Evolutionary conservation across 176 grass and related monocot genomes (phyloP), one percentile per base, ranked within the genome.

Genomic region (sorghum (Sorghum bicolor)): DNA sequence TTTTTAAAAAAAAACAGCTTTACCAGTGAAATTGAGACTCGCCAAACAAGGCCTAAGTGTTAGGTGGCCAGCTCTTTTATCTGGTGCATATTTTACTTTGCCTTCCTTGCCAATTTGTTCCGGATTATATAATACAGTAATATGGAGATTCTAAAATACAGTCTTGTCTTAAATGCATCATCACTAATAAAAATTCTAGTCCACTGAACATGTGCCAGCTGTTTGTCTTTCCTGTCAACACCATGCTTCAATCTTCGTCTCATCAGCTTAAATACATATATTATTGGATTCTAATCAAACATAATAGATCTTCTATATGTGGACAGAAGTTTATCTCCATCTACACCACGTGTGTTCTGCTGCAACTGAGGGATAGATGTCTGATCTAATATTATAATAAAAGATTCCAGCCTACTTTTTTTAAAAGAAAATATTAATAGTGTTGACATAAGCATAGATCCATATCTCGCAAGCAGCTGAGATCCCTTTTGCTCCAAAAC

Each of bases 331-430:
- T 57, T 45, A 48, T 15, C 65, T 28, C 63, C 20, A 33, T 45
- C 67, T 24, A 13, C 8, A 70, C 29, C 45, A 79, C 40, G 48
- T 70, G 25, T 58, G 60, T 37, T 58, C 2, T 68, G 43, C 53
- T 30, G 14, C n/a, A 70, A 43, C 6, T 0, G 40, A 58, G 44
- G 70, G 68, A 82, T 16, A 7, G 4, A 64, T 77, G 29, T 48
- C 71, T 53, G 43, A 5, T n/a, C n/a, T n/a, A n/a, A n/a, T n/a
- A n/a, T 81, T 77, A 48, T 78, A 38, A 34, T 41, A 66, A 57
- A 65, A 86, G 44, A 4, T 87, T 65, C 22, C 45, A 15, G 5
- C 33, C 41, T 80, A 32, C 10, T 2, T 68, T 50, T 38, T 40
- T 17, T 47, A 67, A 67, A 26, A 14, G 17, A 57, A 68, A n/a